Evolutionary conservation across 805 yeast genomes (phyloP), one percentile per base, ranked within the genome.

Genomic region (Cyberlindnera misumaiensis): DNA sequence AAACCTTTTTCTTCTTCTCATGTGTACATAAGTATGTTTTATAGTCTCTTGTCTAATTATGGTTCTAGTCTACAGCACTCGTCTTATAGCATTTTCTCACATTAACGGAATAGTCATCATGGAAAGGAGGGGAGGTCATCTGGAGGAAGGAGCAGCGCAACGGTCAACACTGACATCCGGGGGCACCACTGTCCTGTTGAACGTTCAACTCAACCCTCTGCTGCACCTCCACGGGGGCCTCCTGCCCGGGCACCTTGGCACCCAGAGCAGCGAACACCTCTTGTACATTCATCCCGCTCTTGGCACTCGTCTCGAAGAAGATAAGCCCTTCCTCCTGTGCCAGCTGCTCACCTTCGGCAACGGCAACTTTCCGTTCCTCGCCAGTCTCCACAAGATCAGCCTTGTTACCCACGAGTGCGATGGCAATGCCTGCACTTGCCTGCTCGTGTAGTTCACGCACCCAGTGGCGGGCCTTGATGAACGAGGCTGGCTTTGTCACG

Each of bases 381-480:
- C 65, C 70, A 42, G 68, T 60, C 25, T 58, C 68, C 11, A 80
- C 75, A 45, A 90, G 67, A 62, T 90, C 98, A 43, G 77, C 74
- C 65, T 90, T 90, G 68, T 89, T 90, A 28, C 96, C 98, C 22
- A 89, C 96, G 28, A 90, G 70, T 3, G 97, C 97, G 24, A 90
- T 88, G 41, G 87, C 77, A 36, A 90, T 90, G 46, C 83, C 89
- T 47, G 85, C 84, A n/a, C 84, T 72, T 14, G 97, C 97, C 63
- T 89, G 97, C 49, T 89, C 95, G 56, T 87, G 95, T 49, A 90
- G 73, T 60, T 90, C 97, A 56, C 84, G 84, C 39, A 90, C 96
- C 98, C 98, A 90, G 64, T 90, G 97, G 53, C 97, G 83, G 7
- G 97, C 97, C 62, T 90, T 88, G 52, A 88, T 81, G 53, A 90